Evolutionary conservation across 495 filamentous ascomycete species (phyloP).

Genomic region (Trichoderma gamsii): DNA sequence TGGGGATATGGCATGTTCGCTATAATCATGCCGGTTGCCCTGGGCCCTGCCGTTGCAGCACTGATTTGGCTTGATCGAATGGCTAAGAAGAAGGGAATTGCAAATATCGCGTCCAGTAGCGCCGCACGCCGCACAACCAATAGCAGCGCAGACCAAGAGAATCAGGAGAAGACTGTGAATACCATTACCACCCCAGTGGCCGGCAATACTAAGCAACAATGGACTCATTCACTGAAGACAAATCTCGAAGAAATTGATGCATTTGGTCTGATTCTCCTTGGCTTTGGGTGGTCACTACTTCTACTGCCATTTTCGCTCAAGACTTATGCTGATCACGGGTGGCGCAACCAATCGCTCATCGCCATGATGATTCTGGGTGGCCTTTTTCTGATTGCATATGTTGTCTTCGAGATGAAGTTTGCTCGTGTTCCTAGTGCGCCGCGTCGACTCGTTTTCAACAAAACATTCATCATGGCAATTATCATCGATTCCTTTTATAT

Average conservation of each 20-base stretch:
- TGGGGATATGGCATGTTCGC: conserved; percentile 17
- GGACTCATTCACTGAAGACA: neutral
- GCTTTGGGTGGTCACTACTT: conserved; percentile 52
- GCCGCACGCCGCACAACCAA: neutral
- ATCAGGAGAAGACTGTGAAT: neutral
- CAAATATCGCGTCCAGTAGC: conserved; percentile 1
- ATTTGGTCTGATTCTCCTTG: conserved; percentile 31
- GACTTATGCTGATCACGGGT: conserved; percentile 37
- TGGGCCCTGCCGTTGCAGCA: conserved; percentile 10
- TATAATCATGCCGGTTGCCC: conserved; percentile 12
- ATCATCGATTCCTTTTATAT: conserved; percentile 12
- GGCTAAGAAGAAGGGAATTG: conserved; percentile 14
- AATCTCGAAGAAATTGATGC: conserved; percentile 43
- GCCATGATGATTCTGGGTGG: conserved; percentile 53
- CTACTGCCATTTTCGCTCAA: conserved; percentile 57
- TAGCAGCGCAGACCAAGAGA: neutral
- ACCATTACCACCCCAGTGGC: neutral
- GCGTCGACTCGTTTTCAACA: conserved; percentile 12
- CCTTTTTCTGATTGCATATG: conserved; percentile 50
- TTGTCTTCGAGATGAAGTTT: conserved; percentile 47
- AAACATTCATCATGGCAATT: conserved; percentile 13
- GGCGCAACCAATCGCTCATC: conserved; percentile 48
- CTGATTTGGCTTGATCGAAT: conserved; percentile 9
- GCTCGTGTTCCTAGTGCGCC: conserved; percentile 13
- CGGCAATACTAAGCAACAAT: neutral